These are phyloP conservation scores for Neurospora sp. DNA, from an alignment of 495 filamentous ascomycete species.

Conservation along the genomic window DNA sequence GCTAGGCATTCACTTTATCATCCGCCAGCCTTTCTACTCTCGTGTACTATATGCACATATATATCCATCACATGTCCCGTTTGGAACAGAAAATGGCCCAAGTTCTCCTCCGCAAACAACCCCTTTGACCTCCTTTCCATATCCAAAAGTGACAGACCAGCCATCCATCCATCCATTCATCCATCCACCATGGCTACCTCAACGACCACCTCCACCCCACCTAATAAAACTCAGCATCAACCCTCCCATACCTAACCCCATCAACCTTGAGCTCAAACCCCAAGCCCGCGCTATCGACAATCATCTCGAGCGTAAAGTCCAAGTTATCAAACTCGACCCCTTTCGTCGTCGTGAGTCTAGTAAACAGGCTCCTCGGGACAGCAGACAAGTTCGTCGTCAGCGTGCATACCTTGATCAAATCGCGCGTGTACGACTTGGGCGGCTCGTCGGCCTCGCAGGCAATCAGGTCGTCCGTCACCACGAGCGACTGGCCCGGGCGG, in stretches of 20 bases:
- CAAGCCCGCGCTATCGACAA: slow-evolving; percentile 59
- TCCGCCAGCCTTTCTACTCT: background rate
- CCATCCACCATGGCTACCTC: background rate
- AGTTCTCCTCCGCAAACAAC: background rate
- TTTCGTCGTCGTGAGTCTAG: slow-evolving; percentile 56
- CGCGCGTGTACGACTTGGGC: slow-evolving; percentile 44
- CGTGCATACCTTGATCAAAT: slow-evolving; percentile 61
- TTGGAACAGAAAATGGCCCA: background rate
- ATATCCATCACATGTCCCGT: background rate
- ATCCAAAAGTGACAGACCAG: background rate
- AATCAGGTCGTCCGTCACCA: slow-evolving; percentile 67
- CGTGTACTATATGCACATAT: background rate
- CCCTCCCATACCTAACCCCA: slow-evolving; percentile 58
- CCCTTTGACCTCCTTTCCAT: background rate
- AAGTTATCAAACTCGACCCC: slow-evolving; percentile 67
- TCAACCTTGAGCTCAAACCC: slow-evolving; percentile 67
- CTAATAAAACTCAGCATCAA: slow-evolving; percentile 60
- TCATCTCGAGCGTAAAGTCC: slow-evolving; percentile 68
- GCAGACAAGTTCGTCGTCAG: slow-evolving; percentile 63
- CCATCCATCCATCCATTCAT: background rate
- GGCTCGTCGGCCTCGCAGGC: slow-evolving; percentile 55
- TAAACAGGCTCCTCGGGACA: slow-evolving; percentile 57
- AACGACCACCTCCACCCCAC: background rate
- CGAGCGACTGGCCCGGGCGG: slow-evolving; percentile 51
- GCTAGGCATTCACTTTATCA: background rate